Conservation (phyloP, 108 stramenopile species). For the Pseudonitzschia multistriata region DNA sequence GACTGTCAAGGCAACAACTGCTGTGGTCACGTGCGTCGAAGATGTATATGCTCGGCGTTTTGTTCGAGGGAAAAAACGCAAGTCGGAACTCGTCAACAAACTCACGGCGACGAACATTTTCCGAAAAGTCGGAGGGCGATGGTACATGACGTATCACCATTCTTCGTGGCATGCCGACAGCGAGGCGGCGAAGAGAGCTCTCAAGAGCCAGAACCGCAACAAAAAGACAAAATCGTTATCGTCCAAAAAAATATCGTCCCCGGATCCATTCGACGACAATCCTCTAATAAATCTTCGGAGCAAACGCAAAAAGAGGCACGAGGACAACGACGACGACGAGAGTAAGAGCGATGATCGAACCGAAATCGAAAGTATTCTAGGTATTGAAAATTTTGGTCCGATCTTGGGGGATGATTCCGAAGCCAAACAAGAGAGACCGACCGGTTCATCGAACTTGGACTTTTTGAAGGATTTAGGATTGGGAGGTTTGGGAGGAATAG, state of each 20-base stretch:
- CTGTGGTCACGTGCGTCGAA: constrained; percentile 81
- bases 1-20: constrained; percentile 67
- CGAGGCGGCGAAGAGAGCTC: constrained; percentile 61
- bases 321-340: not conserved
- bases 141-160: constrained; percentile 84
- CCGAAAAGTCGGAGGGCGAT: constrained; percentile 70
- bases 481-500: constrained; percentile 42
- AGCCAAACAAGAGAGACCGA: constrained; percentile 14
- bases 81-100: constrained; percentile 66
- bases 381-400: constrained; percentile 43
- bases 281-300: not conserved
- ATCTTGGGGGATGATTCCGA: constrained; percentile 39
- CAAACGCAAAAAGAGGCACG: not conserved
- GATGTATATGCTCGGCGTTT: constrained; percentile 67
- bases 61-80: constrained; percentile 45
- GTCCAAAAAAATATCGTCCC: not conserved
- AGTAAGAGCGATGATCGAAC: constrained; percentile 12
- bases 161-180: constrained; percentile 82
- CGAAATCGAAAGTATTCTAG: constrained; percentile 42
- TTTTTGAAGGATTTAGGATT: constrained; percentile 41
- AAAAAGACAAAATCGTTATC: not conserved
- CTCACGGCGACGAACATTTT: constrained; percentile 80
- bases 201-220: constrained; percentile 21
- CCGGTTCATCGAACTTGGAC: constrained; percentile 37
- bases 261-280: constrained; percentile 7